Conservation (phyloP, 225 moss, liverwort and hornwort genomes). For the Physcomitrellopsis africana region DNA sequence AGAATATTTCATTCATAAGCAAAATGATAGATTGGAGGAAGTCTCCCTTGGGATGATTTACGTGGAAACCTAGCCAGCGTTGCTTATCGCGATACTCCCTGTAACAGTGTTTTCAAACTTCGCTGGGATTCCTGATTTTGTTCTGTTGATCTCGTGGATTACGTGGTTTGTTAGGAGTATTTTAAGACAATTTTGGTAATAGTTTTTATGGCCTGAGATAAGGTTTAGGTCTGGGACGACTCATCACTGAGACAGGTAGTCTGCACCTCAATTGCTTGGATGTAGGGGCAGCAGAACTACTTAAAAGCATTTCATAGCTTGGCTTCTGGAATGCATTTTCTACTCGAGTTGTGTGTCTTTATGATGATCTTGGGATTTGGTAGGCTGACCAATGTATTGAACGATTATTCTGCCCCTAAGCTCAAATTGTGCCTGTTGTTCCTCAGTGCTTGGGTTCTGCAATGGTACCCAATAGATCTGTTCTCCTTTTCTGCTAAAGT, state of each 20-base stretch:
- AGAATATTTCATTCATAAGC: too few species aligned
- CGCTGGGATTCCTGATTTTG: neutral
- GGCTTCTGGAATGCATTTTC: neutral
- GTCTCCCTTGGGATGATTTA: too few species aligned
- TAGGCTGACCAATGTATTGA: neutral
- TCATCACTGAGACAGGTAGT: neutral
- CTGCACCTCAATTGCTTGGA: constrained; percentile 10
- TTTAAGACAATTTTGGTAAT: neutral
- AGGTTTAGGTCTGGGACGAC: constrained; percentile 6
- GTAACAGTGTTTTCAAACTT: neutral
- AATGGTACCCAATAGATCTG: neutral
- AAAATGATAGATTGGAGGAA: too few species aligned
- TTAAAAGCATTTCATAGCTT: neutral
- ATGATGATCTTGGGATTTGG: neutral
- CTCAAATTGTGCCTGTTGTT: neutral
- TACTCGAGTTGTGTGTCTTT: neutral
- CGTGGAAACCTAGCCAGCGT: too few species aligned
- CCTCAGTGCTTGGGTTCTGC: constrained; percentile 5
- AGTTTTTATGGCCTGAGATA: neutral
- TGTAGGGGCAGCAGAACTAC: constrained; percentile 4
- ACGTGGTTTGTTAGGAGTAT: neutral
- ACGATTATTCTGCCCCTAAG: neutral
- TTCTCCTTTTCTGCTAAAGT: neutral
- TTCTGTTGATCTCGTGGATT: neutral
- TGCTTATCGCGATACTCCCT: too few species aligned